Percentiles rank a stretch among this genome's conserved stretches.
phyloP scores from a whole-genome alignment of 2,329 filamentous ascomycete genomes.

The Phialophora expanda region DNA sequence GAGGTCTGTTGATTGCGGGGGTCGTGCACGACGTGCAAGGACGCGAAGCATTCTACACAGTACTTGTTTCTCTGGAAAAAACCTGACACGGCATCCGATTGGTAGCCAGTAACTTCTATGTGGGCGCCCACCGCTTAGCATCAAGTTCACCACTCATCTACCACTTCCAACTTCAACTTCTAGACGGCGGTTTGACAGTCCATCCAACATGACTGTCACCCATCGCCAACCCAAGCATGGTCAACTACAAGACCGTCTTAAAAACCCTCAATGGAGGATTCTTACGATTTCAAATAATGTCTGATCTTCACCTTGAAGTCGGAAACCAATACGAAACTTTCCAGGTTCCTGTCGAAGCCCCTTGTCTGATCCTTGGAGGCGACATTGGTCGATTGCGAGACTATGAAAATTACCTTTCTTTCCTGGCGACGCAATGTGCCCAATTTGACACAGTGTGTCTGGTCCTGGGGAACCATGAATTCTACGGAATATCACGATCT shows the following conservation, averaged over 20 bases:
- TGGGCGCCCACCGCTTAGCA: too few species aligned
- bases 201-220: too few species aligned
- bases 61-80: too few species aligned
- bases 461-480: slow-evolving; percentile 48
- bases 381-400: slow-evolving; percentile 45
- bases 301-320: slow-evolving; percentile 42
- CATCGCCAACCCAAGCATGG: background rate
- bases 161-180: too few species aligned
- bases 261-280: background rate
- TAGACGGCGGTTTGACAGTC: too few species aligned
- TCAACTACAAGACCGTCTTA: background rate
- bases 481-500: slow-evolving; percentile 41
- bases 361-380: slow-evolving; percentile 42
- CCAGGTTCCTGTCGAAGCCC: slow-evolving; percentile 35
- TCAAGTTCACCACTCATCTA: too few species aligned
- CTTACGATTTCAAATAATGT: slow-evolving; percentile 38
- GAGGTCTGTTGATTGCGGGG: too few species aligned
- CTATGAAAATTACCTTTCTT: slow-evolving; percentile 38
- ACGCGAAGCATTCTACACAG: too few species aligned
- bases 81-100: too few species aligned
- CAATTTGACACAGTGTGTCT: slow-evolving; percentile 42
- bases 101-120: too few species aligned
- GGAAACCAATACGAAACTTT: slow-evolving; percentile 38
- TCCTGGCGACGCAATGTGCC: slow-evolving; percentile 40
- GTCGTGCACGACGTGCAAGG: too few species aligned